Evolutionary conservation across 495 filamentous ascomycete species (phyloP).

Genomic region (Tuber aestivum): DNA sequence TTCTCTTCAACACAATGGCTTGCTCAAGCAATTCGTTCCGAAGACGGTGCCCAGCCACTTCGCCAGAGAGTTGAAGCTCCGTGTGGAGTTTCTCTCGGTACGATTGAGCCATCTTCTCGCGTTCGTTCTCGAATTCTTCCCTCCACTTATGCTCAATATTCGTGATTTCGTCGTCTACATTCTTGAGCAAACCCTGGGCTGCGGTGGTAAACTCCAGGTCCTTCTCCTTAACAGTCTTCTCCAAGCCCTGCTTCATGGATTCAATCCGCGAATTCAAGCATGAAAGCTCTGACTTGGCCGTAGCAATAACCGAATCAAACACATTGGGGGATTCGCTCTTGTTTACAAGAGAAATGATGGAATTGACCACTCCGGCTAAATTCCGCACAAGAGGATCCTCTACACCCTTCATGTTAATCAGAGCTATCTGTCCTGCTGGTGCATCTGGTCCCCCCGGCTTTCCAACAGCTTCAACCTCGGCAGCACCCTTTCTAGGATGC

Average conservation of each 20-base stretch:
- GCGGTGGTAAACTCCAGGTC: constrained; percentile 69
- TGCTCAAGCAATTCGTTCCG: constrained; percentile 86
- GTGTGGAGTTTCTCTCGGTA: constrained; percentile 74
- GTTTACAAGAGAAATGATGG: constrained; percentile 88
- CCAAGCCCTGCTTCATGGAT: constrained; percentile 59
- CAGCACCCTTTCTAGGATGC: constrained; percentile 26
- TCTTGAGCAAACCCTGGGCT: constrained; percentile 67
- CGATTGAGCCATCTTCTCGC: constrained; percentile 62
- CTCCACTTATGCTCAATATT: constrained; percentile 72
- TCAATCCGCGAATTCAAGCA: constrained; percentile 69
- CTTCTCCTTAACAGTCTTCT: constrained; percentile 63
- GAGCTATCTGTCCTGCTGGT: constrained; percentile 52
- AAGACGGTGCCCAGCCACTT: constrained; percentile 70
- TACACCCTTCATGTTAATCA: constrained; percentile 63
- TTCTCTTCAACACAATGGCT: constrained; percentile 75
- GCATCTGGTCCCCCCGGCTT: constrained; percentile 42
- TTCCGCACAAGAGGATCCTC: constrained; percentile 85
- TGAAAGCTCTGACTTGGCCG: constrained; percentile 77
- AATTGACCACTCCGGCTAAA: constrained; percentile 89
- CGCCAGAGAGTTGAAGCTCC: constrained; percentile 65
- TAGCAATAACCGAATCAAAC: constrained; percentile 66
- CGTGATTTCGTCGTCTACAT: constrained; percentile 63
- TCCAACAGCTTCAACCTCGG: constrained; percentile 44
- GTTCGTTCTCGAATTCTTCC: constrained; percentile 83
- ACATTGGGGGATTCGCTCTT: constrained; percentile 66